Evolutionary conservation across 2,329 filamentous ascomycete genomes (phyloP).

Genomic region (Malbranchea cinnamomea): DNA sequence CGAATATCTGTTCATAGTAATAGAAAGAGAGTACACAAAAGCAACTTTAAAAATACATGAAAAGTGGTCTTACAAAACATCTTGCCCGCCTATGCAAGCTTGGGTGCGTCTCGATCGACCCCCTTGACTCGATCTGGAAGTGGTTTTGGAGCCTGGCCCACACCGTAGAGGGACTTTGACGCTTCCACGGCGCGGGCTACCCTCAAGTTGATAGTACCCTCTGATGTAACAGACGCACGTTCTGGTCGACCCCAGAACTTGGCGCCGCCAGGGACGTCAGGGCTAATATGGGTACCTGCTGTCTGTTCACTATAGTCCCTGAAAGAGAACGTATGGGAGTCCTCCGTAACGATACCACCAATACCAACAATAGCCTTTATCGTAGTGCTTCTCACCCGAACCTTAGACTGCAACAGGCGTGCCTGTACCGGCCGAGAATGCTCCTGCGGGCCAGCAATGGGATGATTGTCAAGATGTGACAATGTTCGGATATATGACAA

Average conservation of each 20-base stretch:
- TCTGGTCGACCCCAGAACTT: constrained; percentile 38
- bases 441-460: constrained; percentile 43
- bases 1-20: too few species aligned
- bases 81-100: too few species aligned
- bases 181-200: constrained; percentile 7
- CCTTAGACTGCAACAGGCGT: constrained; percentile 39
- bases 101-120: too few species aligned
- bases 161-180: constrained; percentile 7
- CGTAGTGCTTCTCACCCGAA: constrained; percentile 15
- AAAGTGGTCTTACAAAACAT: too few species aligned
- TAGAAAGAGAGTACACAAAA: too few species aligned
- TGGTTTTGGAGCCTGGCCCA: constrained; percentile 3
- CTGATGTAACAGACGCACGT: constrained; percentile 30
- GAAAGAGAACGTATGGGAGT: constrained; percentile 21
- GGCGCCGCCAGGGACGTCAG: constrained; percentile 33
- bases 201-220: constrained; percentile 29
- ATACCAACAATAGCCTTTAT: constrained; percentile 24
- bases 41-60: too few species aligned
- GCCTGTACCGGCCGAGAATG: constrained; percentile 38
- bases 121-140: constrained; percentile 5
- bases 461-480: constrained; percentile 43
- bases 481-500: constrained; percentile 45
- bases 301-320: constrained; percentile 22
- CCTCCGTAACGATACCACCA: constrained; percentile 27
- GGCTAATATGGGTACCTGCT: constrained; percentile 29